Base-by-base conservation (phyloP, 192 early-diverging fungal species). In the Mortierella alpina region DNA sequence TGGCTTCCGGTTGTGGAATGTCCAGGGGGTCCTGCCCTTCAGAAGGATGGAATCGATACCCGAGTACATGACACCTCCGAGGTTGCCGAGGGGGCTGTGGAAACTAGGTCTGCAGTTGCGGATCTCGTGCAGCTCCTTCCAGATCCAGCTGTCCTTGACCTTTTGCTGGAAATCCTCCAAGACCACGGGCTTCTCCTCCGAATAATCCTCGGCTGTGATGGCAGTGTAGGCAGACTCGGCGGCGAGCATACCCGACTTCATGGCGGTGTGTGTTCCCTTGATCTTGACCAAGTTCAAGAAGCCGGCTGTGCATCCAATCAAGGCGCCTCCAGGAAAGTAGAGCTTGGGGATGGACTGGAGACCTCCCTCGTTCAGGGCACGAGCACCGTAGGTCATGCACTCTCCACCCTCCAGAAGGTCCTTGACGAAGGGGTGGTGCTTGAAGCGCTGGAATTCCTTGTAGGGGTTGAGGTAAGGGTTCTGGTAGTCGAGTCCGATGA, bases 251-350 rank as follows among this genome's bases (percentile, higher is more conserved):
- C 97, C 97, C 22, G 94, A 96, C 85, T 96, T 96, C 96, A 99
- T 98, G 53, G 98, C 96, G n/a, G 94, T 99, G 86, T 99, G 98
- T 1, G 97, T 99, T 48, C 98, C 98, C 86, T 99, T 99, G 77
- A 99, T 98, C 86, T 99, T 99, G 63, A 96, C 94, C 64, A 99
- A 89, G 77, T 99, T 99, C 68, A 99, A 68, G 84, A 98, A 97
- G 4, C 98, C 97, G 53, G 98, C 98, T 2, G 97, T 92, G 79
- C 94, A 95, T 45, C 98, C 98, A 67, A 99, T 94, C 52, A 99
- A 86, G 46, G 97, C 96, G 31, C 96, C 97, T 61, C 98, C 98
- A 20, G 96, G 96, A 86, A 98, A 96, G 54, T 89, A 86, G 41
- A 98, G 84, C 87, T 97, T 96, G 53, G 98, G 98, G 67, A 99